Evolutionary conservation across 345 rosid species (phyloP).

Genomic region (Populus tremula): DNA sequence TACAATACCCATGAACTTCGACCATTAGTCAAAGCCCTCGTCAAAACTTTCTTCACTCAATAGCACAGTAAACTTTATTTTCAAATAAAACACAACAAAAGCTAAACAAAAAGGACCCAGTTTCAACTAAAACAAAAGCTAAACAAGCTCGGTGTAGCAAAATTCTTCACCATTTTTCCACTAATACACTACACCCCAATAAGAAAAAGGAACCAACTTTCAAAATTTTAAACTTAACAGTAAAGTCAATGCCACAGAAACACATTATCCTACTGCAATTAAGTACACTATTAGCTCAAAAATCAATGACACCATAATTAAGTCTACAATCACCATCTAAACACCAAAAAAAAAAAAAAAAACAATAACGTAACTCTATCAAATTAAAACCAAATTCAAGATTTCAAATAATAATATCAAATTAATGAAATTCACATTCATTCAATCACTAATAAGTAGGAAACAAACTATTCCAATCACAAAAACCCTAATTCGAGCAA

Average conservation of each 20-base stretch:
- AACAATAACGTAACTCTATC: conserved; percentile 1
- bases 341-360: neutral
- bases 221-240: neutral
- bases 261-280: neutral
- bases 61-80: neutral
- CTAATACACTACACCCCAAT: neutral
- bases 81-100: neutral
- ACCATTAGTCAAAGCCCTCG: conserved; percentile 2
- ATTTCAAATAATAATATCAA: neutral
- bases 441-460: neutral
- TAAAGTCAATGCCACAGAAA: neutral
- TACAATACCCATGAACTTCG: conserved; percentile 9
- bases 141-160: neutral
- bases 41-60: neutral
- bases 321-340: neutral
- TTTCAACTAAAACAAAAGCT: neutral
- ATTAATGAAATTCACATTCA: conserved; percentile 7
- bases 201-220: neutral
- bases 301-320: neutral
- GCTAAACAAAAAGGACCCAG: neutral
- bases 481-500: conserved; percentile 21
- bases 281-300: neutral
- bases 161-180: neutral
- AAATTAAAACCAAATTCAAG: neutral
- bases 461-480: neutral